A percentile compares a stretch with the other conserved stretches of the same genome.
These are phyloP conservation scores for Rosa rugosa DNA, from an alignment of 306 rosid species.

Conservation along the genomic window DNA sequence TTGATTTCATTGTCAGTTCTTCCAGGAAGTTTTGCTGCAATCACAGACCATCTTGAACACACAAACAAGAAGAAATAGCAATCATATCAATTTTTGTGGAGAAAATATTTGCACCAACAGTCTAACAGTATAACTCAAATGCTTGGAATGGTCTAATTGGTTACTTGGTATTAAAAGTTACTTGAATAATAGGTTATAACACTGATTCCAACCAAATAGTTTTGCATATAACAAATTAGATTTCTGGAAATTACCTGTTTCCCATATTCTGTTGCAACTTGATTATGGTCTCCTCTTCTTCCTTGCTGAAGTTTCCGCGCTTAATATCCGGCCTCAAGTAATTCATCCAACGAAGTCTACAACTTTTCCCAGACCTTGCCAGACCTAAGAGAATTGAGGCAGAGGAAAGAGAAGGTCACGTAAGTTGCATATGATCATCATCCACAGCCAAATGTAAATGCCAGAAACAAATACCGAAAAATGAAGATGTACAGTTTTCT, in stretches of 20 bases:
- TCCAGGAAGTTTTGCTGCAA: slow-evolving; percentile 39
- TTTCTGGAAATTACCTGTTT: slow-evolving; percentile 26
- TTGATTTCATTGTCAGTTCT: slow-evolving; percentile 47
- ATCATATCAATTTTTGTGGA: not conserved
- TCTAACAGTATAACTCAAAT: not conserved
- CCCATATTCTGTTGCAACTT: slow-evolving; percentile 30
- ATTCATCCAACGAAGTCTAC: slow-evolving; percentile 46
- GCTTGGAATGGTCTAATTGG: not conserved
- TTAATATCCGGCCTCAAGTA: slow-evolving; percentile 41
- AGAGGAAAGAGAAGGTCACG: not conserved
- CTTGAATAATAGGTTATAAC: not conserved
- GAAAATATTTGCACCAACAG: not conserved
- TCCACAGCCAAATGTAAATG: not conserved
- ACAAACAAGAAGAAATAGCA: not conserved
- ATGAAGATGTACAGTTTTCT: not conserved
- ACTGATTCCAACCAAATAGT: not conserved
- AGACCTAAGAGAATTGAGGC: slow-evolving; percentile 13
- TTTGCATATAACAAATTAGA: not conserved
- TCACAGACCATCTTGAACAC: slow-evolving; percentile 38
- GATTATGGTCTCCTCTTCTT: slow-evolving; percentile 33
- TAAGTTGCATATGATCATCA: not conserved
- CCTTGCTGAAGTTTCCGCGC: slow-evolving; percentile 35
- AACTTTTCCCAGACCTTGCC: slow-evolving; percentile 42
- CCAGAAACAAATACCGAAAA: not conserved
- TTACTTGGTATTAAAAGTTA: not conserved